Evolutionary conservation across 2,329 filamentous ascomycete species (phyloP).

Genomic region (Xylaria sp.): DNA sequence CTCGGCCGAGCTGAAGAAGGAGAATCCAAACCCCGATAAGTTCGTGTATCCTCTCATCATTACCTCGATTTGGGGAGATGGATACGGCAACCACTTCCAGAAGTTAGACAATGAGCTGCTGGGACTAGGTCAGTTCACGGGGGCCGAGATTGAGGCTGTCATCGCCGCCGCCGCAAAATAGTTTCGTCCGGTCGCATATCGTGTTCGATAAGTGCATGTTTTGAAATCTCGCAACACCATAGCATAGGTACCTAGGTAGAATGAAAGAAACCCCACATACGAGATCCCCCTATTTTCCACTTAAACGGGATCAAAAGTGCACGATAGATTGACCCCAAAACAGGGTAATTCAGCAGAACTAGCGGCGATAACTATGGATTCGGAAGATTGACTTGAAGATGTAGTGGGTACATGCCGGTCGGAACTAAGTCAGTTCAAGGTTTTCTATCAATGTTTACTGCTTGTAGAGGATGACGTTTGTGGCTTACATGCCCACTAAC

Average conservation of each 20-base stretch:
- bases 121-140: slow-evolving; percentile 50
- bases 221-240: background rate
- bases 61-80: slow-evolving; percentile 49
- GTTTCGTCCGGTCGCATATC: background rate
- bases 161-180: slow-evolving; percentile 27
- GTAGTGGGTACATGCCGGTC: background rate
- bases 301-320: background rate
- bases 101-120: slow-evolving; percentile 54
- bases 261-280: background rate
- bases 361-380: background rate
- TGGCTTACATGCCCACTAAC: slow-evolving; percentile 16
- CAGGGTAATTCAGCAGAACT: background rate
- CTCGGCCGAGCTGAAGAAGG: slow-evolving; percentile 48
- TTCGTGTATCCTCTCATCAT: slow-evolving; percentile 49
- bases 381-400: background rate
- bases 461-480: slow-evolving; percentile 25
- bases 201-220: background rate
- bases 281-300: no score
- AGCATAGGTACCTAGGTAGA: background rate
- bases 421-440: background rate
- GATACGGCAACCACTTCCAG: slow-evolving; percentile 48
- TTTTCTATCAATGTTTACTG: background rate
- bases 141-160: slow-evolving; percentile 49
- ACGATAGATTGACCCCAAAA: background rate
- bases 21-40: slow-evolving; percentile 41